phyloP scores from a whole-genome alignment of 257 asterid species.

The Jasminum sambac region DNA sequence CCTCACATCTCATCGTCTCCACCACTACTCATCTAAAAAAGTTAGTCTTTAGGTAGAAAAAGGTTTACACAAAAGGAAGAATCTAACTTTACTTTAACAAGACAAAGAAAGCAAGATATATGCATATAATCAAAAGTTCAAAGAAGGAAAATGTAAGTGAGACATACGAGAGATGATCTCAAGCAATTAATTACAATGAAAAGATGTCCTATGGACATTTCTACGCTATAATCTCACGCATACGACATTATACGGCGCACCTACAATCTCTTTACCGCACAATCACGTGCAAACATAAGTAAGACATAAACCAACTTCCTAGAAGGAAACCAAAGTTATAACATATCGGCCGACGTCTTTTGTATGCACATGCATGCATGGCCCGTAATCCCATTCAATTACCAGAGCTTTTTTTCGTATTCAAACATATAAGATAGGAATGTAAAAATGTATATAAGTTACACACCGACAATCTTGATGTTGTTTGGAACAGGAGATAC shows the following conservation, averaged over 20 bases:
- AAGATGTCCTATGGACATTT: not conserved
- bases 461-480: not conserved
- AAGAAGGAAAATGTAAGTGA: too few relatives aligned
- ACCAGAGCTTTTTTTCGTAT: not conserved
- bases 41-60: too few relatives aligned
- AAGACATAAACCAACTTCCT: not conserved
- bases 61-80: not conserved
- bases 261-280: not conserved
- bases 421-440: not conserved
- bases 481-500: not conserved
- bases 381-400: not conserved
- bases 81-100: not conserved
- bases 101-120: not conserved
- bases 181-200: not conserved
- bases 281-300: not conserved
- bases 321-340: not conserved
- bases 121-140: too few relatives aligned
- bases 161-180: not conserved
- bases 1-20: too few relatives aligned
- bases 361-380: not conserved
- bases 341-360: not conserved
- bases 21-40: too few relatives aligned
- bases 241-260: not conserved
- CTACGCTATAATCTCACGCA: not conserved
- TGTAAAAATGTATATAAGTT: not conserved